phyloP scores from a whole-genome alignment of 2,329 filamentous ascomycete species.

The Paecilomyces variotii region DNA sequence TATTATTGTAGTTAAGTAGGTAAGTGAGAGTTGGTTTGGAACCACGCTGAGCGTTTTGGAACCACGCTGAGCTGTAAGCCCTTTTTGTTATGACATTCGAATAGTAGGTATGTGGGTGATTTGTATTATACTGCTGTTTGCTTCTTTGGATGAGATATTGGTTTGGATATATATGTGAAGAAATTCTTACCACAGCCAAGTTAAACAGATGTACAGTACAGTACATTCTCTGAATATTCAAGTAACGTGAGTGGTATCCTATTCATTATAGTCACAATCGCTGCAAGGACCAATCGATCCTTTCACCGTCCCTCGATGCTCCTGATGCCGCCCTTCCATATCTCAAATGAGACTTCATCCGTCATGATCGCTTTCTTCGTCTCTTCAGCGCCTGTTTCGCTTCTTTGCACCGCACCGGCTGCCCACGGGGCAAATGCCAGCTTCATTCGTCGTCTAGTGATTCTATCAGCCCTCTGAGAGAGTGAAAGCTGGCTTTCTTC shows the following conservation, averaged over 20 bases:
- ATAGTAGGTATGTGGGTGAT: too few relatives aligned
- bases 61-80: too few relatives aligned
- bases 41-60: too few relatives aligned
- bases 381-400: constrained; percentile 34
- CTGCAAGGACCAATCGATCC: not conserved
- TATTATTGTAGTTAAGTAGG: too few relatives aligned
- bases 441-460: constrained; percentile 67
- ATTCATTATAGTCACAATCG: not conserved
- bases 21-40: too few relatives aligned
- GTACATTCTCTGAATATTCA: not conserved
- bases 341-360: constrained; percentile 59
- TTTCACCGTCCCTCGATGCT: constrained; percentile 2
- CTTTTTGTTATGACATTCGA: too few relatives aligned
- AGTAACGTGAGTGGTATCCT: not conserved
- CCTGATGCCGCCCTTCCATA: constrained; percentile 55
- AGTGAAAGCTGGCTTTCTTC: not conserved
- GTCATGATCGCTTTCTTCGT: not conserved
- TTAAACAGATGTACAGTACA: too few relatives aligned
- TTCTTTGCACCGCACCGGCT: constrained; percentile 42
- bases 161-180: too few relatives aligned
- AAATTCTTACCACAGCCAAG: too few relatives aligned
- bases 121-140: too few relatives aligned
- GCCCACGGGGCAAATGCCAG: constrained; percentile 83
- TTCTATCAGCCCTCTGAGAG: constrained; percentile 1
- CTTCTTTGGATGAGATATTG: too few relatives aligned